Evolutionary conservation across 768 basidiomycete genomes (phyloP).

Genomic region (Mycena epipterygia): DNA sequence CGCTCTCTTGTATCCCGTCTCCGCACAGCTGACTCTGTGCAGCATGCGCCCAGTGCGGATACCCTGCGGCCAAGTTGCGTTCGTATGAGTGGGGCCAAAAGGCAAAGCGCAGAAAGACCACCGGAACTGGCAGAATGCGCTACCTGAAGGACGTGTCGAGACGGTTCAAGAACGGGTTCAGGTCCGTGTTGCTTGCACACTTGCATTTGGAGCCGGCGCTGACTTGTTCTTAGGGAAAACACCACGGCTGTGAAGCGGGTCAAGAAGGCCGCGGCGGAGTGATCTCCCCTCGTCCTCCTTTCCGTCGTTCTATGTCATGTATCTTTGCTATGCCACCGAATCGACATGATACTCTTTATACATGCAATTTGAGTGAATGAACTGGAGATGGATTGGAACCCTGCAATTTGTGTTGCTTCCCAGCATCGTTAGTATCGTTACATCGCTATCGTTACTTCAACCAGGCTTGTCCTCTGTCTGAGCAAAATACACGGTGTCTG

Average conservation of each 20-base stretch:
- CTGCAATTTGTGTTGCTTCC: no score
- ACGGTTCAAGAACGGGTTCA: conserved; percentile 99
- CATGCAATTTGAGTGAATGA: no score
- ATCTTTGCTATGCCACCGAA: conserved; percentile 30
- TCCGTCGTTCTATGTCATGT: conserved; percentile 28
- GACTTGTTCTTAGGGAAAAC: conserved; percentile 75
- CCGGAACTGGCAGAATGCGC: conserved; percentile 96
- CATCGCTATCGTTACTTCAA: no score
- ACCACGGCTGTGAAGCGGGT: conserved; percentile 89
- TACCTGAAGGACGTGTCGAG: conserved; percentile 94
- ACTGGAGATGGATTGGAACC: no score
- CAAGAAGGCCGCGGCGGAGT: conserved; percentile 64
- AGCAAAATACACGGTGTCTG: no score
- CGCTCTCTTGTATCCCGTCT: not conserved
- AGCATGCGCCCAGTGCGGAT: conserved; percentile 98
- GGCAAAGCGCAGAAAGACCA: conserved; percentile 99
- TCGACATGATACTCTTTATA: conserved; percentile 15
- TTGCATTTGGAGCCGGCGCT: conserved; percentile 3
- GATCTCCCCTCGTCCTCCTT: not conserved
- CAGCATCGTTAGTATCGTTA: no score
- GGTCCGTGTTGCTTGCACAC: conserved; percentile 60
- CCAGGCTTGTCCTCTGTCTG: no score
- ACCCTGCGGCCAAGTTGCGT: conserved; percentile 94
- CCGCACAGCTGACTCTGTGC: conserved; percentile 17
- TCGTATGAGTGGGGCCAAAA: conserved; percentile 99